Evolutionary conservation across 306 rosid genomes (phyloP).

Genomic region (Canavalia ensiformis): DNA sequence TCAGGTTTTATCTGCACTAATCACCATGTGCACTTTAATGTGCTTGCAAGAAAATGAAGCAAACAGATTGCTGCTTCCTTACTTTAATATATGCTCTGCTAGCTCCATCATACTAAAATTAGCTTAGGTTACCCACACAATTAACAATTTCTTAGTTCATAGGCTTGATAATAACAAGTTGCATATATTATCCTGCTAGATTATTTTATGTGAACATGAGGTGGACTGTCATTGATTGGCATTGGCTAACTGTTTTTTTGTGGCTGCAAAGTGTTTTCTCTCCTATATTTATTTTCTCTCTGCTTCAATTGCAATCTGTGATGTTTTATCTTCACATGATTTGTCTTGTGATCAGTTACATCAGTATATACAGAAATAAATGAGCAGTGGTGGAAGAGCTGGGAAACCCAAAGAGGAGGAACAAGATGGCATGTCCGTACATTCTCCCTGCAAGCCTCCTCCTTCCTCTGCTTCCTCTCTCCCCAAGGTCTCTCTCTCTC

Average conservation of each 20-base stretch:
- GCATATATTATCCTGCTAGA: not conserved
- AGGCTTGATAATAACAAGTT: conserved; percentile 2
- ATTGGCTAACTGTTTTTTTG: not conserved
- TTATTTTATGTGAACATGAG: not conserved
- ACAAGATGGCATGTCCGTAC: conserved; percentile 94
- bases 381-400: conserved; percentile 72
- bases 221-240: not conserved
- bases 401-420: conserved; percentile 86
- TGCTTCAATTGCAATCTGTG: not conserved
- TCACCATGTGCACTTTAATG: not conserved
- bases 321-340: not conserved
- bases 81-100: not conserved
- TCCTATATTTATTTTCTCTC: not conserved
- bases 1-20: not conserved
- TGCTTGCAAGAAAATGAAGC: not conserved
- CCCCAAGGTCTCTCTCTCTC: conserved; percentile 67
- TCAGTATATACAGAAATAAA: conserved; percentile 2
- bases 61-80: not conserved
- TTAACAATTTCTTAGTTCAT: not conserved
- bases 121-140: not conserved
- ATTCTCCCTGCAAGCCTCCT: conserved; percentile 97
- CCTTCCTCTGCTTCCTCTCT: conserved; percentile 97
- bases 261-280: not conserved
- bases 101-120: not conserved
- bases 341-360: not conserved